phyloP scores from a whole-genome alignment of 805 yeast genomes.

The Metschnikowia lachancei region DNA sequence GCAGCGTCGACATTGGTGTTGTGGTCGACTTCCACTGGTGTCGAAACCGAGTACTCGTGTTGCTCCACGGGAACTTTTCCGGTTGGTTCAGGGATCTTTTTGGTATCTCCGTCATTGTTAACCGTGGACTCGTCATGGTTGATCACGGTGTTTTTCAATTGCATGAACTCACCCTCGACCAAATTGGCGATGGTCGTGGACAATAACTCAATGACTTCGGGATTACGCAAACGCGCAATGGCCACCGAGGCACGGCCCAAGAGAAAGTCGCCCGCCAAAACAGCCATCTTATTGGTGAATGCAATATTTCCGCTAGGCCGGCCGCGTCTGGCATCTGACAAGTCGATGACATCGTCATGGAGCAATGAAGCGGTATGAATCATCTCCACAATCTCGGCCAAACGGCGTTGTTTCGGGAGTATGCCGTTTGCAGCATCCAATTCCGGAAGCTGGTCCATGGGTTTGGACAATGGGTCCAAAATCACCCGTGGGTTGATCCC shows the following conservation, averaged over 20 bases:
- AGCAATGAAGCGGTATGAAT: constrained; percentile 94
- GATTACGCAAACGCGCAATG: constrained; percentile 85
- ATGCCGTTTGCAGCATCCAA: constrained; percentile 66
- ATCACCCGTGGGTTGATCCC: constrained; percentile 86
- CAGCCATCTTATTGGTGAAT: constrained; percentile 95
- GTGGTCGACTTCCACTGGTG: constrained; percentile 50
- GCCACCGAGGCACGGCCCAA: constrained; percentile 96
- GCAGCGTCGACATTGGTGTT: constrained; percentile 75
- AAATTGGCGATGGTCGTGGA: constrained; percentile 95
- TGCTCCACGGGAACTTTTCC: constrained; percentile 60
- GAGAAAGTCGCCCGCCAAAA: constrained; percentile 92
- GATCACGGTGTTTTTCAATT: constrained; percentile 86
- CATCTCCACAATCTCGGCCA: constrained; percentile 98
- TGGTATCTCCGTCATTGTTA: constrained; percentile 47
- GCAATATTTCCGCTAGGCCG: constrained; percentile 90
- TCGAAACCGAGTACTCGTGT: constrained; percentile 54
- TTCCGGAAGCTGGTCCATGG: constrained; percentile 68
- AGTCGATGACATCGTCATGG: constrained; percentile 96
- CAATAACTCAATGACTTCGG: constrained; percentile 95
- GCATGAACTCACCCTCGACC: constrained; percentile 99
- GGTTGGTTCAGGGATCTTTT: constrained; percentile 53
- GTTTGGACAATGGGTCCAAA: constrained; percentile 78
- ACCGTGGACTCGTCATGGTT: constrained; percentile 43
- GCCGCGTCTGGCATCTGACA: constrained; percentile 84
- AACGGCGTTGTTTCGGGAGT: constrained; percentile 88